phyloP scores from a whole-genome alignment of 192 early-diverging fungal genomes.

The Pilaira anomala region DNA sequence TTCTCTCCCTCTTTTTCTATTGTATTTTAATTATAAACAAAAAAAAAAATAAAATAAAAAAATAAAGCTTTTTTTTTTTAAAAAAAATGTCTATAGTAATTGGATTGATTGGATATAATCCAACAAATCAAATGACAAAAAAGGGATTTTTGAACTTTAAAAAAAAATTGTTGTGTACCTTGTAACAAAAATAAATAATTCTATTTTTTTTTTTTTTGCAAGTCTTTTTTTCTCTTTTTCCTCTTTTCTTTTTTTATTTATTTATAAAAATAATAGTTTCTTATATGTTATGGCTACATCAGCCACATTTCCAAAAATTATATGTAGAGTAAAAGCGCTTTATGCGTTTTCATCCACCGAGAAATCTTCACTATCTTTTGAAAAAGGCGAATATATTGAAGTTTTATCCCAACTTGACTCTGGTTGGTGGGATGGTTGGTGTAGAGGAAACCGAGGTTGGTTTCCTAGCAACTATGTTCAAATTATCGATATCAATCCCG shows the following conservation, averaged over 20 bases:
- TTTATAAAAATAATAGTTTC: neutral
- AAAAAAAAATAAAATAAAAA: too few relatives aligned
- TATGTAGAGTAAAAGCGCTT: slow-evolving; percentile 62
- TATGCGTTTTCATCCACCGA: slow-evolving; percentile 86
- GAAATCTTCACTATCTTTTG: slow-evolving; percentile 75
- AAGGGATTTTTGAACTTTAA: neutral
- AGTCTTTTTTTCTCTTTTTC: slow-evolving; percentile 11
- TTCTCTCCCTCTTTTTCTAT: too few relatives aligned
- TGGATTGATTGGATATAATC: neutral
- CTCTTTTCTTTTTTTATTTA: slow-evolving; percentile 6
- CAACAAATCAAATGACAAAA: slow-evolving; percentile 13
- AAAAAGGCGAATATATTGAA: slow-evolving; percentile 82
- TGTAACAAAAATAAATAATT: neutral
- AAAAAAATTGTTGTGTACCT: slow-evolving; percentile 1
- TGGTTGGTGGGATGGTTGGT: slow-evolving; percentile 98
- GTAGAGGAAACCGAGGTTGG: slow-evolving; percentile 80
- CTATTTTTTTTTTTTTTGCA: slow-evolving; percentile 8
- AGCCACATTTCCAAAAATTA: slow-evolving; percentile 18
- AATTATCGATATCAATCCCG: slow-evolving; percentile 36
- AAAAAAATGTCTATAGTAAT: too few relatives aligned
- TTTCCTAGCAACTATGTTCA: slow-evolving; percentile 89
- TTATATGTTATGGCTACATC: neutral
- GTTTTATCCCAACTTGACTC: slow-evolving; percentile 87
- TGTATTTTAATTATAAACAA: too few relatives aligned
- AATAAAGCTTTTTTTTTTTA: too few relatives aligned